Evolutionary conservation across 2,329 filamentous ascomycete species (phyloP).

Genomic region (Cladophialophora chaetospira): DNA sequence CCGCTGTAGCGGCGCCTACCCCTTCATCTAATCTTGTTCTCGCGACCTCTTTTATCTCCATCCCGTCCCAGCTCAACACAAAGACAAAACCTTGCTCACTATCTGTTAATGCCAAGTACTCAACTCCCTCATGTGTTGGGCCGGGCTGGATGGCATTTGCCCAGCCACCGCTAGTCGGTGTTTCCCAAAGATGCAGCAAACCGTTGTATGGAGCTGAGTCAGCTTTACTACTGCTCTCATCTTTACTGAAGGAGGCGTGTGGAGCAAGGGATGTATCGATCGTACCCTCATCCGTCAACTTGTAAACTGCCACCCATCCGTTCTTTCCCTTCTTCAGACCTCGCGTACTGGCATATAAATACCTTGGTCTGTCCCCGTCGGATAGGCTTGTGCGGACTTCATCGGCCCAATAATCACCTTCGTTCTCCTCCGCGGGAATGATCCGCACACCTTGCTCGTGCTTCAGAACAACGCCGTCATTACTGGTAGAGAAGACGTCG

Average conservation of each 20-base stretch:
- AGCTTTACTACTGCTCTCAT: not conserved
- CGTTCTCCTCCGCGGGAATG: conserved; percentile 23
- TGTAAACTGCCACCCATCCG: conserved; percentile 33
- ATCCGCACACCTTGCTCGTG: conserved; percentile 32
- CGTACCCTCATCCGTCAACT: conserved; percentile 21
- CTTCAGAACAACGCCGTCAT: conserved; percentile 16
- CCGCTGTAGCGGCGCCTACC: conserved; percentile 32
- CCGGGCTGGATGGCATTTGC: conserved; percentile 34
- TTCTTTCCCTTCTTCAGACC: conserved; percentile 27
- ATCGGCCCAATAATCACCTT: conserved; percentile 32
- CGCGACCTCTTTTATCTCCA: conserved; percentile 29
- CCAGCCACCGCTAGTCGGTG: conserved; percentile 33
- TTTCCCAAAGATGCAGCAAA: conserved; percentile 31
- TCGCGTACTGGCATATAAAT: conserved; percentile 32
- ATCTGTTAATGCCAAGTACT: conserved; percentile 36
- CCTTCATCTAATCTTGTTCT: conserved; percentile 27
- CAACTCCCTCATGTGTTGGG: conserved; percentile 33
- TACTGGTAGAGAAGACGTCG: conserved; percentile 31
- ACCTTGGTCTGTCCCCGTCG: conserved; percentile 22
- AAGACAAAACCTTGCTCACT: conserved; percentile 34
- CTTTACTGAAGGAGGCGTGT: not conserved
- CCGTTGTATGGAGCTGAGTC: conserved; percentile 19
- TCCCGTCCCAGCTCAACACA: conserved; percentile 32
- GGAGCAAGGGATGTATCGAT: conserved; percentile 13
- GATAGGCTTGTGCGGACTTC: conserved; percentile 33